Evolutionary conservation across 2,329 filamentous ascomycete species (phyloP), one percentile per base, ranked within the genome.

Genomic region (Zalaria sp.): DNA sequence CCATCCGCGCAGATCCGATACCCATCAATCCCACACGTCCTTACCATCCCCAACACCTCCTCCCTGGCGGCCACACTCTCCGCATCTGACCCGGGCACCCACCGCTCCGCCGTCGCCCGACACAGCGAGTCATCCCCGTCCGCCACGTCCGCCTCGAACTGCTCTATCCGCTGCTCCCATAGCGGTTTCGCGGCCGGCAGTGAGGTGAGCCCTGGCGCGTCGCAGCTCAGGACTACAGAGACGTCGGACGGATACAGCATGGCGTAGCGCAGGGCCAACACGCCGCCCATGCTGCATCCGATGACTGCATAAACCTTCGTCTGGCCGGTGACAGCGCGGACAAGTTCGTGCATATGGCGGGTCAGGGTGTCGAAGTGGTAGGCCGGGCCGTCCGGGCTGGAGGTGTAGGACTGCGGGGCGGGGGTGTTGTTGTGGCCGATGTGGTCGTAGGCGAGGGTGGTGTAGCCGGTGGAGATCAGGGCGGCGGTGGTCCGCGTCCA

Each of bases 201-300:
- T 2, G 47, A 38, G 25, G 38, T 45, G 34, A 56, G 49, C 1
- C 53, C 53, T 4, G 53, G 53, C 11, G 53, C 49, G 10, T 49
- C 51, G 10, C 54, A 46, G 4, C 49, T 49, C 26, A 56, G 40
- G 27, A 51, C 46, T 4, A 11, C n/a, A 4, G 47, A 47, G 3
- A 54, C 49, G 25, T 52, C 43, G 1, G 45, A 5, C 3, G 52
- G 49, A 35, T 49, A 54, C 2, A 56, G 40, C 46, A 51, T 51
- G n/a, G 46, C 53, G 39, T 53, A 56, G 5, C 53, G 47, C 31
- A 53, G 43, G 4, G 53, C 53, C 7, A 55, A 44, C 1, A 51
- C 47, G 11, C 51, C 53, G 36, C 53, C 53, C 35, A 56, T 54
- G 18, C 46, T 50, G 42, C 53, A 56, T 18, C 53, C 53, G 18